phyloP scores from a whole-genome alignment of 2,329 filamentous ascomycete species.

The Conoideocrella luteorostrata region DNA sequence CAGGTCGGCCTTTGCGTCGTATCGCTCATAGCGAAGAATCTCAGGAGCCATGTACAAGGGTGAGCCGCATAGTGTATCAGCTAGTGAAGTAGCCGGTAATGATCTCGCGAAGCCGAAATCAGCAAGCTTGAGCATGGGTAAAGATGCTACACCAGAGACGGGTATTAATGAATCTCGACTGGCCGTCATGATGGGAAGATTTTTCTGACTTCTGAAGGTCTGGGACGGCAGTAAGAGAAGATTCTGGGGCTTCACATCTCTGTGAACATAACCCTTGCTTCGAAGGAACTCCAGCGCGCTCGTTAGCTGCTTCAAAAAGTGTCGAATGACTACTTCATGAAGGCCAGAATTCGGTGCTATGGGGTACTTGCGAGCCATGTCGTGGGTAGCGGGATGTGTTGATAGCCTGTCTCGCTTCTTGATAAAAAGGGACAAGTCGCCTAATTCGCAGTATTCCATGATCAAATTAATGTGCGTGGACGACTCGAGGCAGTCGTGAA shows the following conservation, averaged over 20 bases:
- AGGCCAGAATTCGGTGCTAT: slow-evolving; percentile 77
- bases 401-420: slow-evolving; percentile 81
- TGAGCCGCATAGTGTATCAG: slow-evolving; percentile 93
- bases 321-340: slow-evolving; percentile 91
- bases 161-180: slow-evolving; percentile 78
- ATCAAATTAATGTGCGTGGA: slow-evolving; percentile 86
- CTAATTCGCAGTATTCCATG: slow-evolving; percentile 97
- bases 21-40: slow-evolving; percentile 93
- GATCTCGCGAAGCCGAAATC: slow-evolving; percentile 98
- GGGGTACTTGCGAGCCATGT: slow-evolving; percentile 92
- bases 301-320: slow-evolving; percentile 91
- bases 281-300: slow-evolving; percentile 88
- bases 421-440: slow-evolving; percentile 91
- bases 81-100: slow-evolving; percentile 81
- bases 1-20: slow-evolving; percentile 92
- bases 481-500: slow-evolving; percentile 90
- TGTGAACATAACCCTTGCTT: slow-evolving; percentile 81
- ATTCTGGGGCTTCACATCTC: slow-evolving; percentile 97
- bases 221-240: slow-evolving; percentile 79
- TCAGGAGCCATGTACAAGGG: slow-evolving; percentile 98
- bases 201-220: slow-evolving; percentile 54
- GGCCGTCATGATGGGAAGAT: slow-evolving; percentile 61
- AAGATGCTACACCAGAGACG: slow-evolving; percentile 68
- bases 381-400: slow-evolving; percentile 73
- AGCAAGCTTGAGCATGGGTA: slow-evolving; percentile 95